Evolutionary conservation across 2,329 filamentous ascomycete species (phyloP), one percentile per base, ranked within the genome.

Genomic region (Pseudocercospora musae): DNA sequence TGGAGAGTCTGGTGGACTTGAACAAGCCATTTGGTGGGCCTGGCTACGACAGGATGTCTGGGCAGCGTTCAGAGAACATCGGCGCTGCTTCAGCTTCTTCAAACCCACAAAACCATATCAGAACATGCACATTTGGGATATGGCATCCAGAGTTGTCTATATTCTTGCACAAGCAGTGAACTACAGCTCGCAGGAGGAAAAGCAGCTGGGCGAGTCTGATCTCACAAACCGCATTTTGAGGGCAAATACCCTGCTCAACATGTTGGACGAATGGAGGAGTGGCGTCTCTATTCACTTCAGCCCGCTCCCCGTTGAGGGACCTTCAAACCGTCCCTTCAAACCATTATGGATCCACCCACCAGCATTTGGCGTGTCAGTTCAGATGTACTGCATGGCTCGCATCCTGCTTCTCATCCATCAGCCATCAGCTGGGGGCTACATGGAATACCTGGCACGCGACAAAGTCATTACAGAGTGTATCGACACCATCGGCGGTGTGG

Each of bases 41-140:
- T 89, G 86, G 86, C 75, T 88, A 3, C 78, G 84, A n/a, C 86
- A 89, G 23, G 86, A 89, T 69, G 79, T 86, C 0, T 88, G 85
- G 85, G 85, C 84, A 1, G 85, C 85, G 0, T 87, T 87, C 65
- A 79, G 84, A 0, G 85, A 87, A 69, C 78, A 79, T 21, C 76
- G 86, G 4, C 78, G 81, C 7, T 81, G 81, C 2, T 80, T 87
- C 64, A 87, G 80, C 33, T 85, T 86, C 54, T 88, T 85, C 84
- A 78, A 77, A 48, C 85, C 85, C 0, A 81, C 78, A 7, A 82
- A 80, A 60, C 75, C 78, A 0, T 79, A 82, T 42, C 70, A 76
- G 4, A 76, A 79, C 2, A 77, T 87, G 40, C 78, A 75, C n/a
- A 76, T 80, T 0, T 78, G 84, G 57, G 85, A 87, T 54, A 75